phyloP scores from a whole-genome alignment of 768 basidiomycete genomes.

The Lactifluus volemus region DNA sequence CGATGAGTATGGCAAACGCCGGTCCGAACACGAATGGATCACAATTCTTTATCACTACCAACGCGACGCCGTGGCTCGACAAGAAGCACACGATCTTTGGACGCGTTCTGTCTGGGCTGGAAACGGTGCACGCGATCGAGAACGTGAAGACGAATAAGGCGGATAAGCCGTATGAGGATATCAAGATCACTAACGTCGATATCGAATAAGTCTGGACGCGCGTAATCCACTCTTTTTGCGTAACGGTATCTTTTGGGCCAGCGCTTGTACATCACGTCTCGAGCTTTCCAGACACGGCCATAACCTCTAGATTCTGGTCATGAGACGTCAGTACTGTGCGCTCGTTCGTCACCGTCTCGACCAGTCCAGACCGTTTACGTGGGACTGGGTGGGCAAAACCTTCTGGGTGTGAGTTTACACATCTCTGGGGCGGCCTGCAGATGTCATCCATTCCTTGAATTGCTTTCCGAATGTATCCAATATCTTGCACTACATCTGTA shows the following conservation, averaged over 20 bases:
- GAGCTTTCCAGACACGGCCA: neutral
- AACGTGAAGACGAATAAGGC: constrained; percentile 77
- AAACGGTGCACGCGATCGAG: constrained; percentile 88
- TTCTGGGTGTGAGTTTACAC: neutral
- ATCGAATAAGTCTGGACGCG: constrained; percentile 41
- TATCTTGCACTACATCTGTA: neutral
- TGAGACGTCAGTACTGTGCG: neutral
- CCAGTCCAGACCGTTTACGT: neutral
- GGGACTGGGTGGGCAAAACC: neutral
- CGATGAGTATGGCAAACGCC: constrained; percentile 91
- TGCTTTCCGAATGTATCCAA: neutral
- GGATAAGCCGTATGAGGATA: constrained; percentile 90
- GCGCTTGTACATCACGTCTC: neutral
- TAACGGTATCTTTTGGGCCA: no score
- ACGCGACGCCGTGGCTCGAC: constrained; percentile 88
- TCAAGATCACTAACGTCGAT: constrained; percentile 79
- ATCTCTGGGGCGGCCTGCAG: neutral
- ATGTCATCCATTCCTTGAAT: neutral
- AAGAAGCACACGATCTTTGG: constrained; percentile 92
- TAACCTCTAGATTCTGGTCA: neutral
- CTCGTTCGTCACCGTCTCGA: neutral
- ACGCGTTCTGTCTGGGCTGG: constrained; percentile 75
- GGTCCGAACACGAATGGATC: constrained; percentile 89
- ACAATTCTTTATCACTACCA: constrained; percentile 98
- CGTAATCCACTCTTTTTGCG: neutral